Evolutionary conservation across 2,329 filamentous ascomycete species (phyloP).

Genomic region (Pseudogymnoascus pannorum): DNA sequence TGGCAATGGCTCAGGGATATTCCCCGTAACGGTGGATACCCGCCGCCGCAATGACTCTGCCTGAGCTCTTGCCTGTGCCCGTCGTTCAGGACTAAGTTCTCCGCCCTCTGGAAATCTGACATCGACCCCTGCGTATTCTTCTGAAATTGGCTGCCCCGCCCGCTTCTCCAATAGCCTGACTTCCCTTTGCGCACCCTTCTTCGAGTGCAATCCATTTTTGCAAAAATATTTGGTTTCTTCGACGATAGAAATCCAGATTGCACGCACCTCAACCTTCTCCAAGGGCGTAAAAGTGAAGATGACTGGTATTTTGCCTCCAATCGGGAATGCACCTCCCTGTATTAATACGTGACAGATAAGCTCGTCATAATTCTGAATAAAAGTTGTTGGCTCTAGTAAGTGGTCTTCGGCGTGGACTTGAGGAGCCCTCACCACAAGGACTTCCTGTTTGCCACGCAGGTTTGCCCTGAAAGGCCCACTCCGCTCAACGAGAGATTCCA

Average conservation of each 20-base stretch:
- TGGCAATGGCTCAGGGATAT: slow-evolving; percentile 29
- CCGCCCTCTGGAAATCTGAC: slow-evolving; percentile 60
- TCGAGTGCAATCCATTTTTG: slow-evolving; percentile 58
- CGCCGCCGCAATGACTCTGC: slow-evolving; percentile 32
- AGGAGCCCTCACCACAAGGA: slow-evolving; percentile 60
- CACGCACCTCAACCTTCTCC: slow-evolving; percentile 66
- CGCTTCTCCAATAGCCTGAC: slow-evolving; percentile 65
- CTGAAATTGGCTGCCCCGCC: slow-evolving; percentile 54
- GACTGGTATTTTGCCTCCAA: slow-evolving; percentile 65
- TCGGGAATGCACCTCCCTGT: slow-evolving; percentile 67
- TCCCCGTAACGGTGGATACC: slow-evolving; percentile 42
- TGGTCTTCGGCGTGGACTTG: slow-evolving; percentile 64
- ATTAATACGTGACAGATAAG: slow-evolving; percentile 42
- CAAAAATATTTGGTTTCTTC: slow-evolving; percentile 68
- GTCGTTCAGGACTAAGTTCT: slow-evolving; percentile 49
- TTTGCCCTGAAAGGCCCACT: slow-evolving; percentile 65
- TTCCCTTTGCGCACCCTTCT: slow-evolving; percentile 59
- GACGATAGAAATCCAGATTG: slow-evolving; percentile 66
- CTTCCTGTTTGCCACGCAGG: slow-evolving; percentile 58
- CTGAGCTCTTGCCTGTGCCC: slow-evolving; percentile 29
- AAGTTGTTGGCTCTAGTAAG: slow-evolving; percentile 67
- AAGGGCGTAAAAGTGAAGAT: slow-evolving; percentile 69
- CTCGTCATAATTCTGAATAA: slow-evolving; percentile 70
- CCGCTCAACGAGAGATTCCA: slow-evolving; percentile 62
- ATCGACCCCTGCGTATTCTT: slow-evolving; percentile 58